Evolutionary conservation across 371 early-diverging fungal genomes (phyloP), one percentile per base, ranked within the genome.

Genomic region (Massospora cicadina): DNA sequence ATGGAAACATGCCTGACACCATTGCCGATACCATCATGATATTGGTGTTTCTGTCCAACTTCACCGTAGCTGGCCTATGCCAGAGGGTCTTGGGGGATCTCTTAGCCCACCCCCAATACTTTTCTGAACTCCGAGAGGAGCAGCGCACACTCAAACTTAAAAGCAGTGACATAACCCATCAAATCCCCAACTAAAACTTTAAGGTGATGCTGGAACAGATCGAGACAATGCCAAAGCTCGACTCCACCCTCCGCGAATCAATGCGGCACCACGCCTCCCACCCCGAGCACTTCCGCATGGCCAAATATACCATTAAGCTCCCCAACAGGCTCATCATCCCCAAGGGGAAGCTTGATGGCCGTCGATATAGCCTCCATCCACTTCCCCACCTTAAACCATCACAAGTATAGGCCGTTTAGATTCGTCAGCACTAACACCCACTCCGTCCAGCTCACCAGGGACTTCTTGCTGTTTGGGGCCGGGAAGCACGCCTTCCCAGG

Each of bases 401-500:
- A 10, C 17, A 17, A 57, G 7, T 57, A 57, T 57, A 3, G 26
- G 23, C 58, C 58, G 7, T 57, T 57, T n/a, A 17, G 28, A 3
- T 57, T 57, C 26, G 58, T 57, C 23, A 57, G 26, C 23, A 43
- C 43, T 5, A 43, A 43, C 43, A 43, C 17, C 43, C 43, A 43
- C 43, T 23, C 58, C 28, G 26, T 7, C 58, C 23, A 27, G 58
- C 25, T 57, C 13, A 57, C 58, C 7, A 17, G 28, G 7, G 58
- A 57, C 28, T 57, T 57, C 26, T 57, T 57, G 28, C 23, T 25
- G 17, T 57, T 57, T 57, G 58, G 58, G 12, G 28, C 28, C 25
- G 58, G 58, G 12, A 57, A 57, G 28, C 58, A 57, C 28, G 58
- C 58, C 7, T 57, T 17, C 26, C 58, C 58, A 12, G 58, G 58